These are phyloP conservation scores for Echinochloa phyllopogon DNA, from an alignment of 176 grass and related monocot species.

Conservation along the genomic window DNA sequence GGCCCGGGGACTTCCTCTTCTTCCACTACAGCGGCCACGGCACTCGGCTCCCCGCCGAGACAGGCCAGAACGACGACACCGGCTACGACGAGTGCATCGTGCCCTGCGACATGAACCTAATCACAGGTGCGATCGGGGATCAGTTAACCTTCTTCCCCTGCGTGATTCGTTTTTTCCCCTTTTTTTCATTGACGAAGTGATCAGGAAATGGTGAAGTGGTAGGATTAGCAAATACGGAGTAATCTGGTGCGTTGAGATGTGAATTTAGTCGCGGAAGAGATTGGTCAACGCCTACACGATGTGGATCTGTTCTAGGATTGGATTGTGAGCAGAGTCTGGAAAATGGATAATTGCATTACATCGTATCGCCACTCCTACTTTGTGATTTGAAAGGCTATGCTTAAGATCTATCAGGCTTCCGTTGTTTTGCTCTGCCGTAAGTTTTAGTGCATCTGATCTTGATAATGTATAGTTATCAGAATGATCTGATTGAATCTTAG, in stretches of 20 bases:
- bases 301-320: conserved; percentile 41
- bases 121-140: conserved; percentile 65
- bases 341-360: not conserved
- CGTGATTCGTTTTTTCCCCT: not conserved
- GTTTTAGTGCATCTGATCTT: not conserved
- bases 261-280: not conserved
- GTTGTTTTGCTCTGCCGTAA: not conserved
- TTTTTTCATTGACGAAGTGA: not conserved
- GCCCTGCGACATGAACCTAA: conserved; percentile 97
- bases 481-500: not conserved
- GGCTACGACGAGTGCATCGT: conserved; percentile 99
- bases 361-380: not conserved
- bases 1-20: conserved; percentile 79
- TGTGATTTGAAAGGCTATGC: not conserved
- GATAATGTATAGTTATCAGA: not conserved
- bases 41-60: conserved; percentile 89
- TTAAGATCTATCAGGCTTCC: not conserved
- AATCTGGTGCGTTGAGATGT: conserved; percentile 18
- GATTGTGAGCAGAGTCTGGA: not conserved
- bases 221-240: not conserved
- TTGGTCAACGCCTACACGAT: conserved; percentile 15
- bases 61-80: conserved; percentile 85
- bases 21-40: conserved; percentile 97
- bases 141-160: not conserved
- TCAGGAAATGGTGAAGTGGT: conserved; percentile 10